Percentiles rank a stretch among this genome's conserved stretches.
Conservation (phyloP, 192 early-diverging fungal genomes). For the Podila epigama region DNA sequence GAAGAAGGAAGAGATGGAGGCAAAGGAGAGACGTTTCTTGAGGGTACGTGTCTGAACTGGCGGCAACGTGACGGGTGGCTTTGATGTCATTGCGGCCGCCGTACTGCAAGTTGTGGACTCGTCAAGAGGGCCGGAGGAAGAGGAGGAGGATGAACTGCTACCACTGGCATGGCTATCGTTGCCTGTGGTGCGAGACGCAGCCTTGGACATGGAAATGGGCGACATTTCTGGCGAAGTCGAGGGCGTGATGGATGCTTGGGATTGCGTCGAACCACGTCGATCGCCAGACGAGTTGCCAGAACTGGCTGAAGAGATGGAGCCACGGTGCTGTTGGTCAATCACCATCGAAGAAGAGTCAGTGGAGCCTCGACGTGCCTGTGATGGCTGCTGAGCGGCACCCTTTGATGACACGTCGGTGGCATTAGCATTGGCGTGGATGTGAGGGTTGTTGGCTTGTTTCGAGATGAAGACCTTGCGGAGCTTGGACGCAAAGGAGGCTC, state of each 20-base stretch:
- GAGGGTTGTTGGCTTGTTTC: not conserved
- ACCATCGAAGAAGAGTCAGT: not conserved
- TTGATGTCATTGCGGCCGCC: not conserved
- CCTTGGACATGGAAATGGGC: not conserved
- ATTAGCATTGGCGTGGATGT: not conserved
- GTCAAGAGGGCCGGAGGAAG: not conserved
- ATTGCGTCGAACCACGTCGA: not conserved
- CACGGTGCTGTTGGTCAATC: constrained; percentile 23
- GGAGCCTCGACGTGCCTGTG: not conserved
- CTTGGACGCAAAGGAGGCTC: constrained; percentile 30
- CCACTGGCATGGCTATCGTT: not conserved
- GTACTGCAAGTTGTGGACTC: not conserved
- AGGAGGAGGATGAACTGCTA: too few relatives aligned
- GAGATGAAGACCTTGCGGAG: constrained; percentile 34
- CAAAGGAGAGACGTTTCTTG: constrained; percentile 45
- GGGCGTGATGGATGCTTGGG: not conserved
- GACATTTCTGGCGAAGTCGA: not conserved
- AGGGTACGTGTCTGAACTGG: constrained; percentile 17
- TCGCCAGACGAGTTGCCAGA: constrained; percentile 11
- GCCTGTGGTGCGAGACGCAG: not conserved
- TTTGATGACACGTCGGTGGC: not conserved
- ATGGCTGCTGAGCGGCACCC: not conserved
- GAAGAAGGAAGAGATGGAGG: constrained; percentile 41
- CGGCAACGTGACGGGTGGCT: not conserved
- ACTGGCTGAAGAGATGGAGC: constrained; percentile 31